Base-by-base conservation (phyloP, 176 grass and related monocot species). In the Thinopyrum elongatum region DNA sequence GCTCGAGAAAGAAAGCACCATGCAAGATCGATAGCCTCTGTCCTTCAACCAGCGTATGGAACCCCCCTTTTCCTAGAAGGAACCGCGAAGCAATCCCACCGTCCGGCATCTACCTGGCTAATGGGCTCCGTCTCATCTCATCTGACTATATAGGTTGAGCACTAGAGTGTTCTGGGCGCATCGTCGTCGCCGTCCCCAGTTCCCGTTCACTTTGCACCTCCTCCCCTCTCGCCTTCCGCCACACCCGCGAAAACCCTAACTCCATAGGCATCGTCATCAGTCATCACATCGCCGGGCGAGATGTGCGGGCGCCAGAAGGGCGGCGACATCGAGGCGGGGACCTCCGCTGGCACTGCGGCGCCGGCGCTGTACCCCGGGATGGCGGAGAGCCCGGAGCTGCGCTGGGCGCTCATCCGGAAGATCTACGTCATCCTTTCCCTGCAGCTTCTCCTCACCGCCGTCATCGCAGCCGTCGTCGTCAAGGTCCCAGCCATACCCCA, bases 381-480 rank as follows among this genome's bases (percentile, higher is more conserved):
- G 95, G 29, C 65, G 66, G 92, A 92, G 90, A 91, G 86, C 62
- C 84, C 84, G 0, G 90, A 92, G 51, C 42, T 94, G 65, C 73
- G 92, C n/a, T 97, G 95, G 95, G 92, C 88, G 21, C 93, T 97
- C 81, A 92, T 97, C 84, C 83, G 90, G 25, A 97, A 97, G 88
- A 90, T 94, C 70, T 97, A 94, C 84, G 8, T 53, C 85, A 94
- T 97, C 67, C 76, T 97, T 47, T 78, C 86, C n/a, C 5, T 91
- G 23, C 95, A 97, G 85, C 68, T 97, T 6, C 41, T 67, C 68
- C 80, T 97, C 70, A 94, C 95, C 2, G 92, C 81, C 76, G 88
- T 36, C 39, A 83, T 92, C 64, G 88, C 92, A 10, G 88, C 89
- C 13, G 83, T 94, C 70, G 90, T 97, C 70, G 88, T 94, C 66